Evolutionary conservation across 2,329 filamentous ascomycete genomes (phyloP).

Genomic region (Seiridium unicorne): DNA sequence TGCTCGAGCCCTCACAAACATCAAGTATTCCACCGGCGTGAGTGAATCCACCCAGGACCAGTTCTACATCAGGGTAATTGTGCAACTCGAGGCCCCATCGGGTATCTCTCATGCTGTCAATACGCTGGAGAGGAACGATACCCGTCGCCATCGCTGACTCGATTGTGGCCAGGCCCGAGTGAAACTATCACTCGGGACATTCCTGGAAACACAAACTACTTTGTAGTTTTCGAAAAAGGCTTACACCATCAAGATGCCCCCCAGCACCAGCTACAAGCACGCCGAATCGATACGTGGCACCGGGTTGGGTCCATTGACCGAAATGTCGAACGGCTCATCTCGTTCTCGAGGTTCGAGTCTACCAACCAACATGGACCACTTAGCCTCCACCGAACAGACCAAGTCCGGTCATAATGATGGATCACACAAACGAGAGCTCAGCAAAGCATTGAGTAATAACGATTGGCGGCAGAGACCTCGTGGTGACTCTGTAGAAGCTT

Average conservation of each 20-base stretch:
- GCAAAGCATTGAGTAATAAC: conserved; percentile 7
- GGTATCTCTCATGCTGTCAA: too few species aligned
- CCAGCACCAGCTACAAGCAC: background rate
- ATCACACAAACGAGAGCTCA: background rate
- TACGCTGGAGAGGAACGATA: too few species aligned
- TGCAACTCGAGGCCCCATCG: too few species aligned
- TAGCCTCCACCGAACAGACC: background rate
- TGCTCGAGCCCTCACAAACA: too few species aligned
- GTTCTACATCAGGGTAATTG: too few species aligned
- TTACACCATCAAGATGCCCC: background rate
- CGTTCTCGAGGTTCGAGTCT: background rate
- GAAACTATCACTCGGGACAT: too few species aligned
- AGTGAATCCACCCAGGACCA: too few species aligned
- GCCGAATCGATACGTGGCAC: background rate
- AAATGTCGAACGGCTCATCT: background rate
- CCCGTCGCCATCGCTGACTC: too few species aligned
- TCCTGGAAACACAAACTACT: too few species aligned
- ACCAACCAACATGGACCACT: background rate
- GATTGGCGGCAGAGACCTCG: conserved; percentile 10
- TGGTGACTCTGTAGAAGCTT: background rate
- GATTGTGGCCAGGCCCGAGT: too few species aligned
- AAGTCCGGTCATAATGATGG: background rate
- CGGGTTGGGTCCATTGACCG: background rate
- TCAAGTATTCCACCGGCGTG: too few species aligned
- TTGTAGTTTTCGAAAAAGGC: background rate